Base-by-base conservation (phyloP, 163 green algal species). In the Scenedesmus sp. region DNA sequence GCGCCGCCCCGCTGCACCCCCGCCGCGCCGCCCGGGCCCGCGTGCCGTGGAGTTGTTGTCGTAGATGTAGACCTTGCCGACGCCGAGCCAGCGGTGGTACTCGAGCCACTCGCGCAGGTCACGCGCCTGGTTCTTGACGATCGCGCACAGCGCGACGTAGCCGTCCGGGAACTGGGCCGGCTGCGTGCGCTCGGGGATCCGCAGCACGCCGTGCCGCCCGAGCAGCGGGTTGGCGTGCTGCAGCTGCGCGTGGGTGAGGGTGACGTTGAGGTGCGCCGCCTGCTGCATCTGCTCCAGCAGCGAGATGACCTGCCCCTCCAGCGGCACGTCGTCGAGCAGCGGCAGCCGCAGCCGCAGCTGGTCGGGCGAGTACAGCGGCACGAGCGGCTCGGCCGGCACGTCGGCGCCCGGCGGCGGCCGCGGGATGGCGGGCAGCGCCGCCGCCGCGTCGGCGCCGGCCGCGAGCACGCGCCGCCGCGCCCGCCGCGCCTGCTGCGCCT, bases 21-120 rank as follows among this genome's bases (percentile, higher is more conserved):
- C 18, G 48, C 48, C 18, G 18, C 17, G 48, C 15, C 56, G 15
- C 24, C n/a, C 24, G 56, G 18, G 57, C n/a, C n/a, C n/a, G n/a
- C n/a, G n/a, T n/a, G n/a, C 42, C 15, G 77, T 79, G 63, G 77
- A 86, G 73, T 83, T 83, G 74, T 90, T 86, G 70, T 90, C 86
- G 42, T 90, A 90, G 14, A 90, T 29, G 48, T 90, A 90, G 14
- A 90, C 76, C 9, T 83, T 83, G 13, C 42, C 60, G 20, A 88
- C 77, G 18, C 86, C 86, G 4, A 90, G 56, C 57, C 70, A 89
- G 15, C 70, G 62, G 70, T 90, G 86, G 58, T 90, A 90, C 57
- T 87, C 69, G 18, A 90, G 54, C 86, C 86, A 90, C 57, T 90
- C 86, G 10, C 39, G 47, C 6, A 90, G n/a, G 53, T 90, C 87